Evolutionary conservation across 225 moss, liverwort and hornwort species (phyloP).

Genomic region (Bryoerythrophyllum caledonicum): DNA sequence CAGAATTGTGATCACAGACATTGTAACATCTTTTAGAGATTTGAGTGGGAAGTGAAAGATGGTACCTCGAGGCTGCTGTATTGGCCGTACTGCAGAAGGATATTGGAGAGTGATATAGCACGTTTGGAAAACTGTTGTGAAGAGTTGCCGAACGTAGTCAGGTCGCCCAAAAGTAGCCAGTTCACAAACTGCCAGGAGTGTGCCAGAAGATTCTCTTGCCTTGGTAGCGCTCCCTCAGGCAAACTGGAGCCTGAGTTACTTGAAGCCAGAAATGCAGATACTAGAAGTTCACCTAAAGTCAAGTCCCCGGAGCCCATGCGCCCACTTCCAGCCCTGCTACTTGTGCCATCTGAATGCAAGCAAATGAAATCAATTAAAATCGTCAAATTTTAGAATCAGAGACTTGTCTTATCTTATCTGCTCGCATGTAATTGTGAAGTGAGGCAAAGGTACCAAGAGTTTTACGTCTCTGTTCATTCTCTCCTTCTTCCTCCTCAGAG

Average conservation of each 20-base stretch:
- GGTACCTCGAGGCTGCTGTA: conserved; percentile 84
- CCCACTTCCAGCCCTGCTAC: conserved; percentile 49
- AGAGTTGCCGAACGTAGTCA: conserved; percentile 29
- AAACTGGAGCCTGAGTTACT: conserved; percentile 35
- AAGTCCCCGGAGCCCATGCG: conserved; percentile 78
- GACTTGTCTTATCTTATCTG: too few relatives aligned
- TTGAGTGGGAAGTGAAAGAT: background rate
- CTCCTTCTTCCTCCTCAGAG: too few relatives aligned
- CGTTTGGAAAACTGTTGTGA: conserved; percentile 74
- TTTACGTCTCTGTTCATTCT: too few relatives aligned
- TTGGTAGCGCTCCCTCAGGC: conserved; percentile 59
- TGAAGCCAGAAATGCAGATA: conserved; percentile 69
- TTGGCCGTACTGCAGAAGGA: conserved; percentile 88
- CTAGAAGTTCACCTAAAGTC: conserved; percentile 78
- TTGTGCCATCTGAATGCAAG: conserved; percentile 52
- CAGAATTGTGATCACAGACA: too few relatives aligned
- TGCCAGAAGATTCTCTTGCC: conserved; percentile 60
- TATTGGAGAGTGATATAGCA: conserved; percentile 82
- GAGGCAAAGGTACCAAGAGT: too few relatives aligned
- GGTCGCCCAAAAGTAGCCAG: conserved; percentile 80
- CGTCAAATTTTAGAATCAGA: too few relatives aligned
- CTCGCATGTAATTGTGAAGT: too few relatives aligned
- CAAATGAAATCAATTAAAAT: background rate
- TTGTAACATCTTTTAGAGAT: too few relatives aligned
- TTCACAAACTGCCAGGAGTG: conserved; percentile 69